phyloP scores from a whole-genome alignment of 2,329 filamentous ascomycete genomes.

The Paecilomyces formosus region DNA sequence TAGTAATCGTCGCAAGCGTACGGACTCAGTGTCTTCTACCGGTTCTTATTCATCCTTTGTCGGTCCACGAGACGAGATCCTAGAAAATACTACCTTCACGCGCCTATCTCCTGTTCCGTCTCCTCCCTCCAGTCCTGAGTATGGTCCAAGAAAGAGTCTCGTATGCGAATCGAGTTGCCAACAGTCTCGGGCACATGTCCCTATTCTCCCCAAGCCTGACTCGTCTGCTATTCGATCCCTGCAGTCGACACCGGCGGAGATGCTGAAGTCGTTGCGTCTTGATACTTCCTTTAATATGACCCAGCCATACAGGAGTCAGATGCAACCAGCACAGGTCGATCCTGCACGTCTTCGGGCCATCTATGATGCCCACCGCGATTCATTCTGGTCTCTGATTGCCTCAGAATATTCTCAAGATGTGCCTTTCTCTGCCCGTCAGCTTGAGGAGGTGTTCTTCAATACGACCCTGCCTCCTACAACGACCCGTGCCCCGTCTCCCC shows the following conservation, averaged over 20 bases:
- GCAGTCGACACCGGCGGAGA: conserved; percentile 17
- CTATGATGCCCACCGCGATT: conserved; percentile 61
- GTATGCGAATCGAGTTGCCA: conserved; percentile 4
- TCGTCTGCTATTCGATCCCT: conserved; percentile 36
- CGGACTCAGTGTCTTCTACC: conserved; percentile 60
- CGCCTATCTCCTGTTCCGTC: conserved; percentile 45
- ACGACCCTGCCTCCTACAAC: conserved; percentile 3
- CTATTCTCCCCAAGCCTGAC: conserved; percentile 23
- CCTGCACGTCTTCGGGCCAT: conserved; percentile 60
- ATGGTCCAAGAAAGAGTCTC: conserved; percentile 1
- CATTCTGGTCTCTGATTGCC: conserved; percentile 68
- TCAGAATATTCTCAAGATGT: conserved; percentile 50
- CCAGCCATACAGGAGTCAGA: conserved; percentile 31
- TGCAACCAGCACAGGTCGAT: conserved; percentile 42
- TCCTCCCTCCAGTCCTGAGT: conserved; percentile 17
- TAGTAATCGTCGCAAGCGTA: conserved; percentile 71
- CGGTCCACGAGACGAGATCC: conserved; percentile 17
- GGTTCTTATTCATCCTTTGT: conserved; percentile 34
- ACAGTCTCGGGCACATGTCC: conserved; percentile 19
- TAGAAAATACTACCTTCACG: conserved; percentile 21
- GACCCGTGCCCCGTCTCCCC: conserved; percentile 9
- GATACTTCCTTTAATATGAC: conserved; percentile 44
- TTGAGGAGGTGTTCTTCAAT: conserved; percentile 16
- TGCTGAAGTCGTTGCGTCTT: conserved; percentile 41
- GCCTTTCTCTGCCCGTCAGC: conserved; percentile 9